Base-by-base conservation (phyloP, 805 yeast genomes). In the Candida xyloterini region DNA sequence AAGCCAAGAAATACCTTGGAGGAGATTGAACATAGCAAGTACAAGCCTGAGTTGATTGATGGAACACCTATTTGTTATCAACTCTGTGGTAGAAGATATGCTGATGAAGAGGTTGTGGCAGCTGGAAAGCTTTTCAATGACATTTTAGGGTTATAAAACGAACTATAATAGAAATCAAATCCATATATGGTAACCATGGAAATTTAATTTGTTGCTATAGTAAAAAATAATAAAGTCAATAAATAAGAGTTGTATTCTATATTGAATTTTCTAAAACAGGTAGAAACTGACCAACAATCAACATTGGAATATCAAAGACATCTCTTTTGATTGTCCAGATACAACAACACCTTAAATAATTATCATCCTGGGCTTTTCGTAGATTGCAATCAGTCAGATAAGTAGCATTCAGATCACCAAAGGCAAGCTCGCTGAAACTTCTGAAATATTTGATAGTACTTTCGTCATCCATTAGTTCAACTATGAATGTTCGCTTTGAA, bases 271-370 rank as follows among this genome's bases (percentile, higher is more conserved):
- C 63, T 25, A 83, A 62, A 2, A 83, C 74, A 1, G 93, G 93
- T 30, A 84, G 57, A 53, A 84, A 83, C 55, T 86, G 91, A 0
- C 95, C 95, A 31, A 84, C 81, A 14, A 86, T 78, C 54, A 86
- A 66, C 86, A 85, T 79, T 7, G 95, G 95, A 33, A 86, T 78
- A 60, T 84, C 91, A 62, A 84, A 86, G 33, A 81, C 78, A 62
- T 86, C 95, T 50, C 93, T 67, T 50, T 84, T 84, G 11, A 86
- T 87, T 0, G 95, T 86, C 89, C 93, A 84, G 11, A 86, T 86
- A 29, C 87, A 79, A 27, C 89, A 81, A 52, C 89, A 84, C 44
- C 77, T 77, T 30, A 60, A 51, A 48, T 62, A 63, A 50, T 68
- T 70, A 27, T 62, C 55, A 32, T 74, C 61, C 23, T 52, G 51